phyloP scores from a whole-genome alignment of 1,284 basidiomycete species.

The Ceratobasidium sp. region DNA sequence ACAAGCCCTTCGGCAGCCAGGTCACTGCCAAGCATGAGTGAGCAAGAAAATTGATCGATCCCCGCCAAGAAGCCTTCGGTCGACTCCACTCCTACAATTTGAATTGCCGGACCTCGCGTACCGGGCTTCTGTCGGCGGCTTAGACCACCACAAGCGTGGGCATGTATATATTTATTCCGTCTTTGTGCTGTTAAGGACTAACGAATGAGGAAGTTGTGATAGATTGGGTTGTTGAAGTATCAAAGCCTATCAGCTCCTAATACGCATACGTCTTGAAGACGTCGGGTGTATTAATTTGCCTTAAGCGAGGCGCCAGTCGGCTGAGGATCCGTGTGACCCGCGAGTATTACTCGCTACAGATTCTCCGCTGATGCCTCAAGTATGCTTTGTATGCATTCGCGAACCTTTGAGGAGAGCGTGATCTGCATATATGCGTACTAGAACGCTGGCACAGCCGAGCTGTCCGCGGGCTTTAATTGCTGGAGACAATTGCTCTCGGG shows the following conservation, averaged over 20 bases:
- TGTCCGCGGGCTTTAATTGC: too few species aligned
- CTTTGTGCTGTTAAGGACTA: neutral
- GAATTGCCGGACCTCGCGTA: neutral
- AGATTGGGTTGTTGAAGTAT: neutral
- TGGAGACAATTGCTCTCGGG: too few species aligned
- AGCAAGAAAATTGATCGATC: neutral
- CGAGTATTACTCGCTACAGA: neutral
- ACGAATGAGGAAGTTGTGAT: too few species aligned
- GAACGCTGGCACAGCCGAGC: neutral
- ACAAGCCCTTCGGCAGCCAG: neutral
- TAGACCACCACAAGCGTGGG: neutral
- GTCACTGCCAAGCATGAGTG: neutral
- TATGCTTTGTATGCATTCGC: neutral
- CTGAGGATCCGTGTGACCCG: neutral
- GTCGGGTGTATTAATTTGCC: neutral
- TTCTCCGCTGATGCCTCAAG: slow-evolving; percentile 1
- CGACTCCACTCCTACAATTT: neutral
- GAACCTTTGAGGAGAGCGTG: neutral
- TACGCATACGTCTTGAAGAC: neutral
- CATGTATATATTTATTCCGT: neutral
- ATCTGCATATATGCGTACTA: slow-evolving; percentile 1
- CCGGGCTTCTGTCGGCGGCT: slow-evolving; percentile 40
- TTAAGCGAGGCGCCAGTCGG: neutral
- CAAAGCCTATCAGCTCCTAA: neutral
- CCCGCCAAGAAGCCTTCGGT: neutral